These are phyloP conservation scores for Hanseniaspora clermontiae DNA, from an alignment of 805 yeast species.

Conservation along the genomic window DNA sequence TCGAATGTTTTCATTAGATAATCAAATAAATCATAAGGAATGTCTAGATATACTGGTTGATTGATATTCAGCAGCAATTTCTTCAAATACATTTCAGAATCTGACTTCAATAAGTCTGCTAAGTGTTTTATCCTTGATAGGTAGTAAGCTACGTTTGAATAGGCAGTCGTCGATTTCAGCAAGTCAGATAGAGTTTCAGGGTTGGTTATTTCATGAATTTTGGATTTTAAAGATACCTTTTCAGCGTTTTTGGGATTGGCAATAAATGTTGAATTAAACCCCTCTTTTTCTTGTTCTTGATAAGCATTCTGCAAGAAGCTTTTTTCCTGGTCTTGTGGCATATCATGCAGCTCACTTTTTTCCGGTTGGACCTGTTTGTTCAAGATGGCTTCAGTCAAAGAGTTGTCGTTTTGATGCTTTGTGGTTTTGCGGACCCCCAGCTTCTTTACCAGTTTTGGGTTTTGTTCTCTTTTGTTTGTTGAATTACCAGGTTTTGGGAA, in stretches of 20 bases:
- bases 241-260: not conserved
- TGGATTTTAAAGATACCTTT: not conserved
- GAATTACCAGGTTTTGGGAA: not conserved
- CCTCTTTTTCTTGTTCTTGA: conserved; percentile 10
- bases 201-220: not conserved
- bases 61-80: conserved; percentile 4
- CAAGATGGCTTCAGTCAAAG: not conserved
- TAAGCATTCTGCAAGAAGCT: not conserved
- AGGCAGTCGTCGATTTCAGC: not conserved
- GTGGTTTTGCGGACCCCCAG: not conserved
- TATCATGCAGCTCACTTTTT: not conserved
- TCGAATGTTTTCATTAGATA: not conserved
- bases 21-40: conserved; percentile 2
- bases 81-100: conserved; percentile 11
- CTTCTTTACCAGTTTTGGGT: not conserved
- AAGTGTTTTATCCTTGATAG: conserved; percentile 5
- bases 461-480: not conserved
- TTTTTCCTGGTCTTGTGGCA: not conserved
- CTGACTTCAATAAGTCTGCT: conserved; percentile 6
- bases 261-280: not conserved
- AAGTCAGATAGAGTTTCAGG: not conserved
- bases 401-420: not conserved
- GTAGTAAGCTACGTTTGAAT: not conserved
- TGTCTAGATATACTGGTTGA: conserved; percentile 1
- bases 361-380: not conserved